phyloP scores from a whole-genome alignment of 495 filamentous ascomycete species.

The Neurospora tetraspora region DNA sequence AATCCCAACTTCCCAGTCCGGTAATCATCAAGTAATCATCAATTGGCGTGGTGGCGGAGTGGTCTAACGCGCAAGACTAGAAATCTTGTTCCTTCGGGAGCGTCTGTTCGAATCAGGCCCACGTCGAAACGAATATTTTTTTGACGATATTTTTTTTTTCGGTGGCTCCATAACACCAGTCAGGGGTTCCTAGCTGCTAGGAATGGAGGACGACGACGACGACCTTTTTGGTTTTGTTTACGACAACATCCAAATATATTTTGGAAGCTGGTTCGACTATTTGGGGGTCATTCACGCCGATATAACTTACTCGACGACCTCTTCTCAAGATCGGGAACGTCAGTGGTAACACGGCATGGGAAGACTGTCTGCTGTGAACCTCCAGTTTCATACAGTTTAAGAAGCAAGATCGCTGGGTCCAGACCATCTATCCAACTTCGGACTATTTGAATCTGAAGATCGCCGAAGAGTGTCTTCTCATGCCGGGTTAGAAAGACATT shows the following conservation, averaged over 20 bases:
- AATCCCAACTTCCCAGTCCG: not conserved
- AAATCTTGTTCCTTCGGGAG: conserved; percentile 1
- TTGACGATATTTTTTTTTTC: not conserved
- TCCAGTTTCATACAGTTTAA: too few species aligned
- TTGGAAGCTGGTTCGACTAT: not conserved
- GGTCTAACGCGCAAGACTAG: not conserved
- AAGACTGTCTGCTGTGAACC: too few species aligned
- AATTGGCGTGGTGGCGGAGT: not conserved
- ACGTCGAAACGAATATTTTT: not conserved
- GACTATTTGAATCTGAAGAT: too few species aligned
- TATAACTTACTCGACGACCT: too few species aligned
- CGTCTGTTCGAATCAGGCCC: not conserved
- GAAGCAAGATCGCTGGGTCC: too few species aligned
- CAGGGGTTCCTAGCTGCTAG: not conserved
- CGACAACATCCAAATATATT: not conserved
- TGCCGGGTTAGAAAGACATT: too few species aligned
- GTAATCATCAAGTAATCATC: not conserved
- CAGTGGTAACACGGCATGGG: too few species aligned
- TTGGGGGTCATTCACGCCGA: too few species aligned
- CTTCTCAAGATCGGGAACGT: too few species aligned
- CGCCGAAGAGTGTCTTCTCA: too few species aligned
- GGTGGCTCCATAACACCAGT: not conserved
- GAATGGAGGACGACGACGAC: not conserved
- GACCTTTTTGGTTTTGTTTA: not conserved
- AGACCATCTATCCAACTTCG: too few species aligned